phyloP scores from a whole-genome alignment of 2,329 filamentous ascomycete genomes.

The Chaetomium globosum region DNA sequence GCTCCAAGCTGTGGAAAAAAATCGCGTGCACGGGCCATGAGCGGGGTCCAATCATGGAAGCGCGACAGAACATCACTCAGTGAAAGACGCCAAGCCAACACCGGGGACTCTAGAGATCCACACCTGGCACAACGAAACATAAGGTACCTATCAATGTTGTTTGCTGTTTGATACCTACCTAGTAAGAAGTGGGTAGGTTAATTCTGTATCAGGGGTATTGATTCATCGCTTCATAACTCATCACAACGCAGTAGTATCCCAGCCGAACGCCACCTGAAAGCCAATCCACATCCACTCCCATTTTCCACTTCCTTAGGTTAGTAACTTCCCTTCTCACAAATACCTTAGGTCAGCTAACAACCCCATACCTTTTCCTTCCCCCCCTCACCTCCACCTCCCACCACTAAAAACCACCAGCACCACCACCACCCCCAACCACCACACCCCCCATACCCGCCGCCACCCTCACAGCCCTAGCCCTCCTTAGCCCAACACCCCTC shows the following conservation, averaged over 20 bases:
- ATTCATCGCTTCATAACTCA: constrained; percentile 18
- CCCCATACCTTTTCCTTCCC: too few relatives aligned
- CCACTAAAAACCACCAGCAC: neutral
- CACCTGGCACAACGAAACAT: neutral
- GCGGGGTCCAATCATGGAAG: neutral
- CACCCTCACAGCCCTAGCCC: neutral
- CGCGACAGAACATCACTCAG: neutral
- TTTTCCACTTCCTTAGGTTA: neutral
- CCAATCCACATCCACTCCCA: too few relatives aligned
- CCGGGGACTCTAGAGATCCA: neutral
- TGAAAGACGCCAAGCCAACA: neutral
- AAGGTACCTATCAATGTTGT: too few relatives aligned
- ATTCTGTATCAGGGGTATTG: constrained; percentile 11
- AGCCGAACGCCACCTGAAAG: constrained; percentile 1
- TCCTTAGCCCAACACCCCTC: neutral
- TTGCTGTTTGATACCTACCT: too few relatives aligned
- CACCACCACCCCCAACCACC: constrained; percentile 1
- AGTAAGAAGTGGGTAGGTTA: neutral
- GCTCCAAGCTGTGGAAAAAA: constrained; percentile 19
- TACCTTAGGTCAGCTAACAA: too few relatives aligned
- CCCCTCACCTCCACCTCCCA: neutral
- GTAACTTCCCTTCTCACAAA: neutral
- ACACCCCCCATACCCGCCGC: neutral
- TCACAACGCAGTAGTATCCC: neutral
- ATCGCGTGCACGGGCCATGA: constrained; percentile 19